These are phyloP conservation scores for Monosporascus sp. DNA, from an alignment of 2,329 filamentous ascomycete genomes.

Conservation along the genomic window DNA sequence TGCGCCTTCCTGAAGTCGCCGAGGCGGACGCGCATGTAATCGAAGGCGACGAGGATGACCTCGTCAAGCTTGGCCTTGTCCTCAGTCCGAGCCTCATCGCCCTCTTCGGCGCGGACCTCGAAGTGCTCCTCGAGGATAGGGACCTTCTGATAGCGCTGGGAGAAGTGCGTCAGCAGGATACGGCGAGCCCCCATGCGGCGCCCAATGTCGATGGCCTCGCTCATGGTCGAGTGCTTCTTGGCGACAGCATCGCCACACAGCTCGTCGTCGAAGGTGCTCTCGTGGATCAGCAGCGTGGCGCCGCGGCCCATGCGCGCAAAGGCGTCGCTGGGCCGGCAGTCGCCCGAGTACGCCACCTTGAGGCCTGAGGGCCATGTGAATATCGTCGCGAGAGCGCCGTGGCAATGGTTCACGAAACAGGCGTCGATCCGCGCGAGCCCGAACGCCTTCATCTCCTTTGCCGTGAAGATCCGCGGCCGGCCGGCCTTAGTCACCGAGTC, in stretches of 20 bases:
- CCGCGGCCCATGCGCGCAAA: conserved; percentile 70
- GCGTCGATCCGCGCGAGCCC: conserved; percentile 65
- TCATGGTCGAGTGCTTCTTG: conserved; percentile 88
- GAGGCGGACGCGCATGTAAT: conserved; percentile 66
- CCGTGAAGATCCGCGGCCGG: conserved; percentile 28
- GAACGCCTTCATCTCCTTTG: conserved; percentile 42
- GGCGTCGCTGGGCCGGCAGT: conserved; percentile 71
- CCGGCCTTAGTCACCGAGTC: background rate
- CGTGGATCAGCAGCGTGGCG: conserved; percentile 84
- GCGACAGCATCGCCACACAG: conserved; percentile 70
- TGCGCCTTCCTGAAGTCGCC: conserved; percentile 29
- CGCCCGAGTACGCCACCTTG: conserved; percentile 88
- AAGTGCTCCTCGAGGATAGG: conserved; percentile 42
- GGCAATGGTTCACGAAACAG: conserved; percentile 72
- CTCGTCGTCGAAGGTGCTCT: conserved; percentile 93
- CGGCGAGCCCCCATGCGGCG: conserved; percentile 72
- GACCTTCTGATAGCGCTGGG: conserved; percentile 82
- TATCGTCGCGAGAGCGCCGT: conserved; percentile 68
- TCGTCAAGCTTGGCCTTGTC: conserved; percentile 36
- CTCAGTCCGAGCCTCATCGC: conserved; percentile 14
- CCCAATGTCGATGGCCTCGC: conserved; percentile 77
- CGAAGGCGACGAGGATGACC: conserved; percentile 69
- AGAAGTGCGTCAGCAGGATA: conserved; percentile 89
- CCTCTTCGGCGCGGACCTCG: conserved; percentile 18
- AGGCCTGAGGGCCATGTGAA: conserved; percentile 76